Evolutionary conservation across 345 rosid species (phyloP).

Genomic region (Syzygium oleosum): DNA sequence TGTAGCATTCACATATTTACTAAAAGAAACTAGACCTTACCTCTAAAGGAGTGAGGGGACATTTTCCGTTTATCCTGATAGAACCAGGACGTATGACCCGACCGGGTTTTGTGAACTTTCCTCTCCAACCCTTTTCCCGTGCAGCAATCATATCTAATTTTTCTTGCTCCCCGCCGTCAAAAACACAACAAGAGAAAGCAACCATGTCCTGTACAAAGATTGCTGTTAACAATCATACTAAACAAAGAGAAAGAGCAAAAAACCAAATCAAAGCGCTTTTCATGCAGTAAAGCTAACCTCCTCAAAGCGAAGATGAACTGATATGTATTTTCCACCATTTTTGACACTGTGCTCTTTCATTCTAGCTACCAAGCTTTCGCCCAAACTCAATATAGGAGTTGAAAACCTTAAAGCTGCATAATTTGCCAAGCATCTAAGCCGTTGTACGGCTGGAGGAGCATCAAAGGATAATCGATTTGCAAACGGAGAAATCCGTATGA

Average conservation of each 20-base stretch:
- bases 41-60: slow-evolving; percentile 98
- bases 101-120: slow-evolving; percentile 95
- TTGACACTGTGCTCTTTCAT: slow-evolving; percentile 86
- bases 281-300: slow-evolving; percentile 54
- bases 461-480: slow-evolving; percentile 97
- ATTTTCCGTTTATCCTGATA: slow-evolving; percentile 89
- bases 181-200: slow-evolving; percentile 98
- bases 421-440: slow-evolving; percentile 91
- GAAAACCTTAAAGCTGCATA: slow-evolving; percentile 83
- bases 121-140: slow-evolving; percentile 97
- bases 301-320: slow-evolving; percentile 98
- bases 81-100: slow-evolving; percentile 97
- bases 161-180: slow-evolving; percentile 95
- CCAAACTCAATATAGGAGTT: slow-evolving; percentile 61
- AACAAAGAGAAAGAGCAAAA: neutral
- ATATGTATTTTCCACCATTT: slow-evolving; percentile 77
- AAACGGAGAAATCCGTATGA: slow-evolving; percentile 95
- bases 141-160: slow-evolving; percentile 81
- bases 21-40: slow-evolving; percentile 18
- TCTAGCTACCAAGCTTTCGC: slow-evolving; percentile 79
- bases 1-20: neutral
- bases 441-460: slow-evolving; percentile 88
- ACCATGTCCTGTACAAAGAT: slow-evolving; percentile 80
- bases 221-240: neutral
- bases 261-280: neutral